Base-by-base conservation (phyloP, 495 filamentous ascomycete genomes). In the Pyrenula aspistea region DNA sequence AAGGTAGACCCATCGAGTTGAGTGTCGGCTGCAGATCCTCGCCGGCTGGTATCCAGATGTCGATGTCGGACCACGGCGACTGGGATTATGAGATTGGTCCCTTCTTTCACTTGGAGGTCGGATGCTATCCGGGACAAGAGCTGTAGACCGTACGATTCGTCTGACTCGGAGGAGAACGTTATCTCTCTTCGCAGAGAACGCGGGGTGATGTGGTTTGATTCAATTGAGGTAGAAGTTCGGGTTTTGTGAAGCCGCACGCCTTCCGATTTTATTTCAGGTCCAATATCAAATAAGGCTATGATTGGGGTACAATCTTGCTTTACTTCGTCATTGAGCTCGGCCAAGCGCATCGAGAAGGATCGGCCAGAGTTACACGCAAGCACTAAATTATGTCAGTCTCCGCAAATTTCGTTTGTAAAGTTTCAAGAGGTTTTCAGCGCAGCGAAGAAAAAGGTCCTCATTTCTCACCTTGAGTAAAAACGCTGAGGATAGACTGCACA, bases 251-350 rank as follows among this genome's bases (percentile, higher is more conserved):
- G 61, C 57, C 69, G 64, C 21, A 67, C 63, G 59, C 68, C 56
- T 54, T 67, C 63, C 22, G 68, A 64, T 56, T 61, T 60, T 50
- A 62, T 57, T 21, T 70, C 70, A 59, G 65, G 63, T 10, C 77
- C 72, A 53, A 86, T 83, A 67, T 90, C 87, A 63, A 91, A 77
- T 19, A 94, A 75, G 36, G 90, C 86, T 51, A 94, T 75, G 1
- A 85, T 86, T 49, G 89, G 89, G 58, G 78, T 83, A 52, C 81
- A 79, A 49, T 84, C 80, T 54, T 71, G 73, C 59, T 77, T 76
- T n/a, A 77, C 75, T 19, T 71, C 68, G 61, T 86, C 84, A 61
- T 84, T 83, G 48, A 91, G 70, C 59, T 85, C 80, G 55, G 81
- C 76, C 31, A 90, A 73, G 66, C 83, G 83, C 3, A 77, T 77